Evolutionary conservation across 2,329 filamentous ascomycete genomes (phyloP).

Genomic region (Alternaria postmessia): DNA sequence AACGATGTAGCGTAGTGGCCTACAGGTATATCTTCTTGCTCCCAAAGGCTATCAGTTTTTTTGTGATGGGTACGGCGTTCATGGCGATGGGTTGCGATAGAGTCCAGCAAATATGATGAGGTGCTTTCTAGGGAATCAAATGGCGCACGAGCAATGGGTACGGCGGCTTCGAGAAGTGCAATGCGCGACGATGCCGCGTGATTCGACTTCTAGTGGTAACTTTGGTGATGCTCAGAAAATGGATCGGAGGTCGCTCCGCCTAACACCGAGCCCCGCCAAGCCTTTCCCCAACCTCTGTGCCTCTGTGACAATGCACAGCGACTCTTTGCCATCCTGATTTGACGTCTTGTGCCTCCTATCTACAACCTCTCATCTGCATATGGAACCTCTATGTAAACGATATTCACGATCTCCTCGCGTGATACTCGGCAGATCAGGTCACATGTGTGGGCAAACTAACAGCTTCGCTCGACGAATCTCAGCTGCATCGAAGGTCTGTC

Average conservation of each 20-base stretch:
- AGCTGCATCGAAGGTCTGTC: not conserved
- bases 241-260: conserved; percentile 21
- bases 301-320: not conserved
- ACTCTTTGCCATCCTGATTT: not conserved
- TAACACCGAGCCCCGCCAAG: conserved; percentile 11
- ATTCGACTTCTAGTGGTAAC: conserved; percentile 1
- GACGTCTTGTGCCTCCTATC: not conserved
- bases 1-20: conserved; percentile 16
- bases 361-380: not conserved
- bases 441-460: not conserved
- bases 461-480: not conserved
- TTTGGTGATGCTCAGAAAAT: conserved; percentile 28
- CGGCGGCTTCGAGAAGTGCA: not conserved
- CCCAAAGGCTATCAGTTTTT: conserved; percentile 49
- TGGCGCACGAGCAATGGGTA: not conserved
- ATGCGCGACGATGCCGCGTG: conserved; percentile 9
- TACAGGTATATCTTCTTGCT: conserved; percentile 60
- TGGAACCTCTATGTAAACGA: not conserved
- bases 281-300: not conserved
- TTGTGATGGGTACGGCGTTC: conserved; percentile 42
- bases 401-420: not conserved
- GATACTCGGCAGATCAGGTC: not conserved
- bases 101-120: not conserved
- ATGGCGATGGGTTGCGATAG: conserved; percentile 19
- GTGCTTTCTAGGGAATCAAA: not conserved